Conservation (phyloP, 2,329 filamentous ascomycete species). For the Cladosporium cucumerinum region DNA sequence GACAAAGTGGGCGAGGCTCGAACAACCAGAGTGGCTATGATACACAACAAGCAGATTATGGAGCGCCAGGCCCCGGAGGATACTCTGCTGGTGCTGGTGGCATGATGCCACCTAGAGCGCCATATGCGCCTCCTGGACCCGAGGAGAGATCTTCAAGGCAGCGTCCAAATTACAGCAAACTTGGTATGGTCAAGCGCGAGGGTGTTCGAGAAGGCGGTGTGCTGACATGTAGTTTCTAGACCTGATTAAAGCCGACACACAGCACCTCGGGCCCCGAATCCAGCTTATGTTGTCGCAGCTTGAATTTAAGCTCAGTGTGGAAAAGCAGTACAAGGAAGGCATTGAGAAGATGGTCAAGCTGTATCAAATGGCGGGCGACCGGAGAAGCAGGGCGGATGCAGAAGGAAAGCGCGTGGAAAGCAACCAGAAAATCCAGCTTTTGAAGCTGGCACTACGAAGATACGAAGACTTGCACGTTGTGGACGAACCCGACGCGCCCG, state of each 20-base stretch:
- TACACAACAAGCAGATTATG: slow-evolving; percentile 62
- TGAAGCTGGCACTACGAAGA: slow-evolving; percentile 93
- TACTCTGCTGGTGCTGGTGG: slow-evolving; percentile 62
- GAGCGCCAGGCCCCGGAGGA: slow-evolving; percentile 45
- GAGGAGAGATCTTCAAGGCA: slow-evolving; percentile 66
- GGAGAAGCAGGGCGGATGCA: slow-evolving; percentile 91
- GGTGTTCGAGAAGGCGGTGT: background rate
- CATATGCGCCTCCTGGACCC: slow-evolving; percentile 71
- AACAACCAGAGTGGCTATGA: slow-evolving; percentile 45
- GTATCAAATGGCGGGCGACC: slow-evolving; percentile 94
- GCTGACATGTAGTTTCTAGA: slow-evolving; percentile 53
- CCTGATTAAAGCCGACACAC: slow-evolving; percentile 97
- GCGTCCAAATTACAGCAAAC: slow-evolving; percentile 89
- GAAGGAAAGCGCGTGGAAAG: slow-evolving; percentile 87
- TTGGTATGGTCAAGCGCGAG: slow-evolving; percentile 60
- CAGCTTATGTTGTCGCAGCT: slow-evolving; percentile 98
- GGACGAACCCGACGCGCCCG: slow-evolving; percentile 40
- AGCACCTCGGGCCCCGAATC: slow-evolving; percentile 91
- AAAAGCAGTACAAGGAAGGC: slow-evolving; percentile 97
- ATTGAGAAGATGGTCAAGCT: slow-evolving; percentile 99
- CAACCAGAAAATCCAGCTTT: slow-evolving; percentile 92
- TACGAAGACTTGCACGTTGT: slow-evolving; percentile 92
- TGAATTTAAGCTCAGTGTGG: slow-evolving; percentile 97
- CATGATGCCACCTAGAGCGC: slow-evolving; percentile 76
- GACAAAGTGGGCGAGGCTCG: slow-evolving; percentile 50